phyloP scores from a whole-genome alignment of 2,329 filamentous ascomycete species.

The Reticulascus tulasneorum region DNA sequence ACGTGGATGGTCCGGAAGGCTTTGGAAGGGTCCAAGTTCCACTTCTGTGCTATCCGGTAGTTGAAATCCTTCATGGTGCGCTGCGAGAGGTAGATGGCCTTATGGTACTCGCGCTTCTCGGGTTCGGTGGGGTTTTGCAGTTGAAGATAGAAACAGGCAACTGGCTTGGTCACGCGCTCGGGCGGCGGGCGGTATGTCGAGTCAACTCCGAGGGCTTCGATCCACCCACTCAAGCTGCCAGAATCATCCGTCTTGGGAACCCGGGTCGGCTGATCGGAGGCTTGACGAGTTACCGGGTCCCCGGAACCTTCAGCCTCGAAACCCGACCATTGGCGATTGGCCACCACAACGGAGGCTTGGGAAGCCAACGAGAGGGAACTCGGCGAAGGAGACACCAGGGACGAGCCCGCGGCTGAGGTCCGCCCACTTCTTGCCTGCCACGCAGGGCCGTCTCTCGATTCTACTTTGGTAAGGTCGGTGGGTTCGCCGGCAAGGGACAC shows the following conservation, averaged over 20 bases:
- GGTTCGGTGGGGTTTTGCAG: constrained; percentile 46
- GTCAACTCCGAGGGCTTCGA: constrained; percentile 91
- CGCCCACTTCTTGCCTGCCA: constrained; percentile 52
- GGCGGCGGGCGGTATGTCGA: constrained; percentile 74
- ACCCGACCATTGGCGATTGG: constrained; percentile 49
- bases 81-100: constrained; percentile 79
- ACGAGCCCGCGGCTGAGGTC: constrained; percentile 57
- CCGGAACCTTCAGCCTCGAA: constrained; percentile 49
- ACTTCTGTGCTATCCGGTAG: constrained; percentile 70
- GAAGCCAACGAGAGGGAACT: constrained; percentile 62
- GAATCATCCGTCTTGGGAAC: constrained; percentile 54
- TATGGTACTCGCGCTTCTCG: constrained; percentile 63
- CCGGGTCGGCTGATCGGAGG: constrained; percentile 51
- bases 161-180: constrained; percentile 65
- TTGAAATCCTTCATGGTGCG: constrained; percentile 74
- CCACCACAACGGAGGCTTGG: constrained; percentile 40
- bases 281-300: constrained; percentile 38
- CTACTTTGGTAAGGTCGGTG: constrained; percentile 53
- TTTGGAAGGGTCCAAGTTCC: constrained; percentile 68
- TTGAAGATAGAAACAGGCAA: constrained; percentile 85
- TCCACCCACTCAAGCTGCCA: constrained; percentile 72
- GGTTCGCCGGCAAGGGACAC: constrained; percentile 68
- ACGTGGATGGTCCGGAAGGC: constrained; percentile 70
- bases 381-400: constrained; percentile 62
- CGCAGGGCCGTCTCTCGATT: constrained; percentile 42